A percentile compares a stretch with the other conserved stretches of the same genome.
phyloP scores from a whole-genome alignment of 1,284 basidiomycete genomes.

The Fomes fomentarius region DNA sequence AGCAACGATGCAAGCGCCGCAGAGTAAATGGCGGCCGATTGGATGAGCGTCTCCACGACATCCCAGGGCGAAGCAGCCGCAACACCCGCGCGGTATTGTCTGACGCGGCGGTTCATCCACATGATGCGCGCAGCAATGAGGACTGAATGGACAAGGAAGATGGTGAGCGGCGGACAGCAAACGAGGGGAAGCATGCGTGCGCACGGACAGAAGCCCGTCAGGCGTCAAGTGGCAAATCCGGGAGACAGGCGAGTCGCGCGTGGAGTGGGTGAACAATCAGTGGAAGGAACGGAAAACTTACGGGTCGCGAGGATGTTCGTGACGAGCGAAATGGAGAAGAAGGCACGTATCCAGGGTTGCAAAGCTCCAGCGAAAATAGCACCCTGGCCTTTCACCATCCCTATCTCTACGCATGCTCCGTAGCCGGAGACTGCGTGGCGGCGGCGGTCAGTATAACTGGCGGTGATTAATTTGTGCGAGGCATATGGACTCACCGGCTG shows the following conservation, averaged over 20 bases:
- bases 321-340: conserved; percentile 23
- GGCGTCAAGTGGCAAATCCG: background rate
- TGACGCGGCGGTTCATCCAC: conserved; percentile 18
- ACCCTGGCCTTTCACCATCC: conserved; percentile 8
- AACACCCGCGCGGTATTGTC: conserved; percentile 4
- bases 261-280: no score
- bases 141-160: conserved; percentile 4
- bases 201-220: background rate
- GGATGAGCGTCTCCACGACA: conserved; percentile 18
- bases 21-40: conserved; percentile 23
- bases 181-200: background rate
- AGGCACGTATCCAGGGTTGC: conserved; percentile 23
- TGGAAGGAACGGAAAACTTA: conserved; percentile 1
- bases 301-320: conserved; percentile 21
- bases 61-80: conserved; percentile 4
- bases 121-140: conserved; percentile 24
- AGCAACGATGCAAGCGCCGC: conserved; percentile 16
- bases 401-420: conserved; percentile 22
- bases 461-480: background rate
- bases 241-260: no score
- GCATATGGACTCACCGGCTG: conserved; percentile 12
- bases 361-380: conserved; percentile 19
- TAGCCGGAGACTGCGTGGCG: conserved; percentile 19
- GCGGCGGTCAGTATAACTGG: background rate
- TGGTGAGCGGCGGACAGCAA: background rate